Evolutionary conservation across 2,329 filamentous ascomycete species (phyloP).

Genomic region (Tolypocladium album): DNA sequence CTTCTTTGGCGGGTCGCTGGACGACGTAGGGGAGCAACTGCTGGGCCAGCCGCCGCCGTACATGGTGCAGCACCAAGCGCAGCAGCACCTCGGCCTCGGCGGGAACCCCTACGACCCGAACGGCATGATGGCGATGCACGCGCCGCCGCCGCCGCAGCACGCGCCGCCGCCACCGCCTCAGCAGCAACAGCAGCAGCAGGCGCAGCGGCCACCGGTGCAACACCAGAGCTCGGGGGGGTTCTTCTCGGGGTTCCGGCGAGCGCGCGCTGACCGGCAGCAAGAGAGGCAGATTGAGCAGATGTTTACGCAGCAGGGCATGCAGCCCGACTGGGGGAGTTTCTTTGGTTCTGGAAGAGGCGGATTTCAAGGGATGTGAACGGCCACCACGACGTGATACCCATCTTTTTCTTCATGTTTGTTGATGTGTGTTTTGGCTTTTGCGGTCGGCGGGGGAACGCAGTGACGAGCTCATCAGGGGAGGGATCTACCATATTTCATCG

Average conservation of each 20-base stretch:
- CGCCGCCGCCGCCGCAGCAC: conserved; percentile 12
- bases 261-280: conserved; percentile 15
- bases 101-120: conserved; percentile 33
- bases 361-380: conserved; percentile 31
- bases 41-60: conserved; percentile 63
- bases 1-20: conserved; percentile 42
- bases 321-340: conserved; percentile 35
- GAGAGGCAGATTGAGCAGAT: conserved; percentile 37
- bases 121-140: conserved; percentile 29
- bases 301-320: conserved; percentile 35
- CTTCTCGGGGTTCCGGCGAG: conserved; percentile 13
- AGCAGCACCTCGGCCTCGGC: conserved; percentile 30
- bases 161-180: conserved; percentile 2
- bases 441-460: not conserved
- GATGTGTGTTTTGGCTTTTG: not conserved
- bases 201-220: conserved; percentile 9
- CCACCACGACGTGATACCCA: conserved; percentile 26
- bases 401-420: conserved; percentile 14
- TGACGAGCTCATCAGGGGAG: not conserved
- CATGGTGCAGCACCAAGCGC: conserved; percentile 44
- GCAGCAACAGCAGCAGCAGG: conserved; percentile 2
- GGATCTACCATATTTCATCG: not conserved
- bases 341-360: conserved; percentile 31
- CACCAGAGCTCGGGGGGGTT: conserved; percentile 20
- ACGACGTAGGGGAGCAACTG: conserved; percentile 63